Evolutionary conservation across 2,329 filamentous ascomycete species (phyloP), one percentile per base, ranked within the genome.

Genomic region (Rutstroemia sydowiana): DNA sequence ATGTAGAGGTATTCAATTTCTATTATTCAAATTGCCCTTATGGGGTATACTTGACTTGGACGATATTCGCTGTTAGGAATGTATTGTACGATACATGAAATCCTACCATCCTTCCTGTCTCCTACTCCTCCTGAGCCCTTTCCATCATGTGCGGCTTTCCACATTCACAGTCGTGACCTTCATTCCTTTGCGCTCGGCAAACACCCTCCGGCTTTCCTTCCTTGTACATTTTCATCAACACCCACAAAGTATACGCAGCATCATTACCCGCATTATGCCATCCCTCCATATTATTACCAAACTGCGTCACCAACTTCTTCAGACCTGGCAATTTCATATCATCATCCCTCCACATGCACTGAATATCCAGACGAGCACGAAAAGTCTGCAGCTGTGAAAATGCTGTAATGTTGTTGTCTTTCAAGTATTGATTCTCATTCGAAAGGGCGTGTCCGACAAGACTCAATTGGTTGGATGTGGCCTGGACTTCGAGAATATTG

Each of bases 201-300:
- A 26, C 23, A 4, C 23, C 23, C 8, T 26, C 8, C 4, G 23
- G 23, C 16, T 39, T 39, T 23, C 39, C 39, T 4, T 42, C 18
- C 39, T 1, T 23, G 1, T 46, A 1, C 42, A 36, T 46, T 3
- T 39, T 51, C 0, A 30, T 44, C 21, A 40, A 14, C 3, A 46
- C 26, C 48, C 48, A 51, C 1, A 51, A 23, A 0, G 48, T 51
- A 21, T 31, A 51, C 3, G 30, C 34, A 1, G 48, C 41, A n/a
- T 51, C 48, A 4, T 51, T 51, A 0, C 48, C 48, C 3, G 48
- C 42, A 11, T 51, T 51, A 9, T 51, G 48, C 48, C 41, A 46
- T 3, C 41, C 48, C 1, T n/a, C 28, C 5, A 42, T 42, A 10
- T 26, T 3, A 5, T 1, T 14, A 1, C 32, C 5, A 21, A 46